Conservation (phyloP, 208 protist species). For the Borovskyia barvae region DNA sequence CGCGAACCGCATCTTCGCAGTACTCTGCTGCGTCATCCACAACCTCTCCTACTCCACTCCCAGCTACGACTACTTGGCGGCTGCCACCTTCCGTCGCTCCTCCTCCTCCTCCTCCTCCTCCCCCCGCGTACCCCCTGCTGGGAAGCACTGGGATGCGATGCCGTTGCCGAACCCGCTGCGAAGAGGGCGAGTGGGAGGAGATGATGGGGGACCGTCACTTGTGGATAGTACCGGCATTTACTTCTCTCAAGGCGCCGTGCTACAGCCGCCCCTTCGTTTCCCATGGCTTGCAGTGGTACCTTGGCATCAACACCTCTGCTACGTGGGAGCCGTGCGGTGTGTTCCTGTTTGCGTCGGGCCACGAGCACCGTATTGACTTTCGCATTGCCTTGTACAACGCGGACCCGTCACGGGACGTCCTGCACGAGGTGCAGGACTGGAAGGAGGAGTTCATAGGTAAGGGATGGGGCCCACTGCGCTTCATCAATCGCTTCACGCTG, state of each 20-base stretch:
- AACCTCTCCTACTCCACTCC: too few relatives aligned
- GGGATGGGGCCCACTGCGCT: conserved; percentile 46
- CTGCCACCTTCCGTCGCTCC: too few relatives aligned
- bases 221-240: conserved; percentile 2
- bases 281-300: conserved; percentile 25
- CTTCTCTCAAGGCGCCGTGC: conserved; percentile 7
- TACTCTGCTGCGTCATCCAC: too few relatives aligned
- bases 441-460: conserved; percentile 35
- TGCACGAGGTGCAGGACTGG: conserved; percentile 47
- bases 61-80: too few relatives aligned
- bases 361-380: conserved; percentile 34
- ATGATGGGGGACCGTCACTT: too few relatives aligned
- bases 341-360: conserved; percentile 47
- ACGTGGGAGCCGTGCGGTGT: conserved; percentile 28
- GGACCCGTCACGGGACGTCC: conserved; percentile 29
- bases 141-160: too few relatives aligned
- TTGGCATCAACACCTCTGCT: conserved; percentile 28
- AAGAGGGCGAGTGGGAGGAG: too few relatives aligned
- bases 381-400: conserved; percentile 36
- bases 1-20: too few relatives aligned
- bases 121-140: too few relatives aligned
- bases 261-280: conserved; percentile 19
- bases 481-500: conserved; percentile 28
- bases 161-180: too few relatives aligned
- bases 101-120: too few relatives aligned